Evolutionary conservation across 179 eudicot genomes (phyloP).

Genomic region (Beta macrorhiza): DNA sequence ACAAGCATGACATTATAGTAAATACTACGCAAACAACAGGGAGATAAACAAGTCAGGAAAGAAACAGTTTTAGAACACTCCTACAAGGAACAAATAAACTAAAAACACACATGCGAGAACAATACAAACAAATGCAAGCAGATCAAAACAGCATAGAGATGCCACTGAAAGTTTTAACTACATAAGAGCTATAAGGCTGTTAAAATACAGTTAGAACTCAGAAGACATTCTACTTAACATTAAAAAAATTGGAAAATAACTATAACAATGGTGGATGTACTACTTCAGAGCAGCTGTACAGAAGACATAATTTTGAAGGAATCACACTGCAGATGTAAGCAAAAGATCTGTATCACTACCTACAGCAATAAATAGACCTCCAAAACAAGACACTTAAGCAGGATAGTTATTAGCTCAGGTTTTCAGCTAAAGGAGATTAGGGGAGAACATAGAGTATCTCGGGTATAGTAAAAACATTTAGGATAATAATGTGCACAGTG

Average conservation of each 20-base stretch:
- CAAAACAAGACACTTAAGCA: neutral
- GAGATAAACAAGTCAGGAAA: neutral
- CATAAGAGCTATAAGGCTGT: neutral
- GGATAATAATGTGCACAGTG: neutral
- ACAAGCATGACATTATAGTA: neutral
- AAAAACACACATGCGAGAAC: neutral
- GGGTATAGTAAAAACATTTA: neutral
- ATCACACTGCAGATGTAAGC: neutral
- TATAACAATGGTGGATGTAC: neutral
- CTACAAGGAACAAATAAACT: neutral
- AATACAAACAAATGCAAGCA: neutral
- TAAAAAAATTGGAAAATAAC: neutral
- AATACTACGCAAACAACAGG: neutral
- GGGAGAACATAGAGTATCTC: neutral
- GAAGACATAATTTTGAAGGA: neutral
- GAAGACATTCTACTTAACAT: neutral
- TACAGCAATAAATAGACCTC: neutral
- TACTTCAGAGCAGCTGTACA: neutral
- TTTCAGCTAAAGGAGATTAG: neutral
- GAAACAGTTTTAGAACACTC: neutral
- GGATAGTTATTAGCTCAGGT: neutral
- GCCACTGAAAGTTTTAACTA: neutral
- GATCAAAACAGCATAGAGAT: neutral
- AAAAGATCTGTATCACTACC: neutral
- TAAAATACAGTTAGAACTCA: neutral